These are phyloP conservation scores for Tieghemostelium lacteum DNA, from an alignment of 78 protist species.

Conservation along the genomic window DNA sequence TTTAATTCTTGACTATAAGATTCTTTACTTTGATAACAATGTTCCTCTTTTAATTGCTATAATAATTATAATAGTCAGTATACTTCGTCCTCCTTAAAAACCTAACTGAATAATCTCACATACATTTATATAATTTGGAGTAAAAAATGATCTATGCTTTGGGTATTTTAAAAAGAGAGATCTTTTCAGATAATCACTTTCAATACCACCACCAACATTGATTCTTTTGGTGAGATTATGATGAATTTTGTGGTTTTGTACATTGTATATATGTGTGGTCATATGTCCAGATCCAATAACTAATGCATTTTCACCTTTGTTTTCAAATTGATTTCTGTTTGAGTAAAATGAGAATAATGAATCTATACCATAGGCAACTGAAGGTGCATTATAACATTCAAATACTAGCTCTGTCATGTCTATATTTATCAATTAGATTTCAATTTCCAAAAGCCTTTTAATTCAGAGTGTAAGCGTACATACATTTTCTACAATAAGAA, in stretches of 20 bases:
- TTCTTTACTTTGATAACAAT: constrained; percentile 12
- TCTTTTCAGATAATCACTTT: constrained; percentile 66
- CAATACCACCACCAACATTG: constrained; percentile 50
- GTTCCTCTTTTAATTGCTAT: constrained; percentile 60
- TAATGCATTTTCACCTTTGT: constrained; percentile 60
- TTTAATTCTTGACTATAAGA: constrained; percentile 26
- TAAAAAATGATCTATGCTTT: constrained; percentile 73
- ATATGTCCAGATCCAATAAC: constrained; percentile 51
- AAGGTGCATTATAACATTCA: constrained; percentile 71
- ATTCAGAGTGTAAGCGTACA: background rate
- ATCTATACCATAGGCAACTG: constrained; percentile 78
- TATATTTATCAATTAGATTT: constrained; percentile 3
- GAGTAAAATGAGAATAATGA: constrained; percentile 69
- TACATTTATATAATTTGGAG: constrained; percentile 60
- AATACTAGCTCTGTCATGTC: constrained; percentile 76
- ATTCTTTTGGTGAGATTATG: constrained; percentile 51
- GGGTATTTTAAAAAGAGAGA: constrained; percentile 69
- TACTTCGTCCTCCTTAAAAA: background rate
- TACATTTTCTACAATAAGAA: constrained; percentile 79
- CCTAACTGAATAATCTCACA: background rate
- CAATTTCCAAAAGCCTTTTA: background rate
- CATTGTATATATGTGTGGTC: constrained; percentile 65
- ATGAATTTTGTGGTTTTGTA: constrained; percentile 18
- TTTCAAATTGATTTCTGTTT: constrained; percentile 6
- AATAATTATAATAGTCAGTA: background rate